Percentiles rank a stretch among this genome's conserved stretches.
phyloP scores from a whole-genome alignment of 805 yeast species.

The Candida piceae region DNA sequence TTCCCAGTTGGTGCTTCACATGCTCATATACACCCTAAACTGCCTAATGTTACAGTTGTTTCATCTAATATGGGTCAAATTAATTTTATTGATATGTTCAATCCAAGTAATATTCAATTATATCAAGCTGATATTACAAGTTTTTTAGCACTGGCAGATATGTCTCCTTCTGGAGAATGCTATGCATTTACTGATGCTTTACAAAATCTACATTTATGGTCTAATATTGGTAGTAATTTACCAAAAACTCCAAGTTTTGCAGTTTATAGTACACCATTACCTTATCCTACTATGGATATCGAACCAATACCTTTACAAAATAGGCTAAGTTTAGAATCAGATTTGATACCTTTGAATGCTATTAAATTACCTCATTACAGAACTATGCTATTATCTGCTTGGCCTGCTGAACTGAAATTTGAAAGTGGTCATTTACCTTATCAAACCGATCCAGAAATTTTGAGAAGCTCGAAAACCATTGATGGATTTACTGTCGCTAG shows the following conservation, averaged over 20 bases:
- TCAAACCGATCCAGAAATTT: conserved; percentile 44
- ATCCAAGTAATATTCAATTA: conserved; percentile 62
- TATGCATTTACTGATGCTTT: conserved; percentile 63
- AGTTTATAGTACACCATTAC: conserved; percentile 42
- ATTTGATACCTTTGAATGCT: conserved; percentile 52
- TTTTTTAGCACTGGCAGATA: conserved; percentile 44
- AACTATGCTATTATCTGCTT: conserved; percentile 71
- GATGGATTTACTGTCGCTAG: conserved; percentile 37
- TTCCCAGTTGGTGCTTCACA: conserved; percentile 87
- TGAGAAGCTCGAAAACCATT: conserved; percentile 32
- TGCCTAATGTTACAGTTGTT: conserved; percentile 70
- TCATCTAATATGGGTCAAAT: conserved; percentile 77
- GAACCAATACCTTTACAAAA: conserved; percentile 28
- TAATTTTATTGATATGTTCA: conserved; percentile 77
- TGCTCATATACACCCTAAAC: conserved; percentile 79
- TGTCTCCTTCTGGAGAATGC: conserved; percentile 72
- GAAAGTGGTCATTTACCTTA: conserved; percentile 54
- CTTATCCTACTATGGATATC: conserved; percentile 42
- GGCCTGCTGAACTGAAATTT: conserved; percentile 64
- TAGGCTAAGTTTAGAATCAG: conserved; percentile 36
- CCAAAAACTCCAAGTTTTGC: conserved; percentile 32
- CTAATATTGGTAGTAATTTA: conserved; percentile 40
- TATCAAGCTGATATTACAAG: conserved; percentile 60
- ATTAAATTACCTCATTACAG: conserved; percentile 87
- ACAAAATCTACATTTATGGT: conserved; percentile 66